Evolutionary conservation across 2,329 filamentous ascomycete species (phyloP).

Genomic region (Fonsecaea multimorphosa): DNA sequence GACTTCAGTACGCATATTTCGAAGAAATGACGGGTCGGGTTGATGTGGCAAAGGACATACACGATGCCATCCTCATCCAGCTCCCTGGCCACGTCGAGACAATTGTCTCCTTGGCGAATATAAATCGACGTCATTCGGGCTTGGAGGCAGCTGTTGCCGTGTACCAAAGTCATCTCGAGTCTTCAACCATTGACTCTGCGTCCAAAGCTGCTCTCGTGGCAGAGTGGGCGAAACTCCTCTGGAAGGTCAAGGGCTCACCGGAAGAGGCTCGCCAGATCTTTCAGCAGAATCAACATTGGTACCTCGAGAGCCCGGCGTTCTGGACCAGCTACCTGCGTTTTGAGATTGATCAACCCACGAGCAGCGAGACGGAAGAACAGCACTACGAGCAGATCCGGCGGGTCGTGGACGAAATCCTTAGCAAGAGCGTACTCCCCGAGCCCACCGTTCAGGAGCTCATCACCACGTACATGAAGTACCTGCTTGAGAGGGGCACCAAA

Average conservation of each 20-base stretch:
- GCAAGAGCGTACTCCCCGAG: conserved; percentile 73
- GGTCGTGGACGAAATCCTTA: conserved; percentile 73
- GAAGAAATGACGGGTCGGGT: conserved; percentile 82
- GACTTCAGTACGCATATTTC: conserved; percentile 91
- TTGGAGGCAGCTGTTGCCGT: conserved; percentile 83
- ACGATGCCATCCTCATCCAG: conserved; percentile 75
- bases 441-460: conserved; percentile 75
- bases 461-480: conserved; percentile 78
- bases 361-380: conserved; percentile 65
- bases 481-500: conserved; percentile 81
- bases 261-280: conserved; percentile 86
- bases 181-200: conserved; percentile 72
- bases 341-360: conserved; percentile 82
- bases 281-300: conserved; percentile 80
- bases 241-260: conserved; percentile 81
- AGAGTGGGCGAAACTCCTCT: conserved; percentile 84
- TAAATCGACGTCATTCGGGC: conserved; percentile 81
- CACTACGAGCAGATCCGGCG: conserved; percentile 78
- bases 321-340: conserved; percentile 90
- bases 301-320: conserved; percentile 83
- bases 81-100: conserved; percentile 85
- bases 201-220: conserved; percentile 86
- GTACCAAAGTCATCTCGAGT: conserved; percentile 80
- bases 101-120: conserved; percentile 84
- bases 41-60: conserved; percentile 82